Conservation (phyloP, 768 basidiomycete species). For the Mycena pura region DNA sequence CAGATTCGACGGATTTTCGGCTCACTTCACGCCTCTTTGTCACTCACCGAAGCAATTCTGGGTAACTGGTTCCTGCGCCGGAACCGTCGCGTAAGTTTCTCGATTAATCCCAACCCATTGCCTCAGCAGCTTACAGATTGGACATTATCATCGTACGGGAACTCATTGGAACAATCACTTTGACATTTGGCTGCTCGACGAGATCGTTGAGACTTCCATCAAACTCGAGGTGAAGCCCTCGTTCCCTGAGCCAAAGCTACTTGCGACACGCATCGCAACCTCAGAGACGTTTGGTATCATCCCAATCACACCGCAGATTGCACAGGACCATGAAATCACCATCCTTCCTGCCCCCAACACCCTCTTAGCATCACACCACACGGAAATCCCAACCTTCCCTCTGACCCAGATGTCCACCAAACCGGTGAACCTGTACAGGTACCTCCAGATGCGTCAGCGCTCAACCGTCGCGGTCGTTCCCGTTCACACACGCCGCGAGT, state of each 20-base stretch:
- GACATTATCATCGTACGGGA: slow-evolving; percentile 21
- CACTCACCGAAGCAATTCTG: neutral
- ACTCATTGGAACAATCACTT: slow-evolving; percentile 12
- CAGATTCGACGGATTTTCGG: slow-evolving; percentile 11
- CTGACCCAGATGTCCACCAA: slow-evolving; percentile 16
- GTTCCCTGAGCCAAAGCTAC: slow-evolving; percentile 17
- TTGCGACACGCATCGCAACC: slow-evolving; percentile 25
- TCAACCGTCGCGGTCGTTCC: slow-evolving; percentile 19
- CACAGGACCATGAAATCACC: slow-evolving; percentile 4
- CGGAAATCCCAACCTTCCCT: slow-evolving; percentile 1
- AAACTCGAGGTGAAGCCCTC: slow-evolving; percentile 11
- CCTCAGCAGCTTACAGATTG: slow-evolving; percentile 10
- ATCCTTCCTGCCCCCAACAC: neutral
- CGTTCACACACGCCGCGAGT: slow-evolving; percentile 19
- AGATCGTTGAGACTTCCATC: slow-evolving; percentile 22
- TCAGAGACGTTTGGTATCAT: slow-evolving; percentile 21
- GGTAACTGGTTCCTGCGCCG: slow-evolving; percentile 17
- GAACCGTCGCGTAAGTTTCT: slow-evolving; percentile 12
- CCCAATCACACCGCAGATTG: slow-evolving; percentile 10
- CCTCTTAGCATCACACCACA: neutral
- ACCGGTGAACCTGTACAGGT: slow-evolving; percentile 12
- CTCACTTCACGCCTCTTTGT: neutral
- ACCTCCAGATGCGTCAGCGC: slow-evolving; percentile 23
- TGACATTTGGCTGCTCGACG: slow-evolving; percentile 25
- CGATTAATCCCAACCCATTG: neutral